Percentiles rank a stretch among this genome's conserved stretches.
These are phyloP conservation scores for Berkeleyomyces rouxiae DNA, from an alignment of 2,329 filamentous ascomycete species.

Conservation along the genomic window DNA sequence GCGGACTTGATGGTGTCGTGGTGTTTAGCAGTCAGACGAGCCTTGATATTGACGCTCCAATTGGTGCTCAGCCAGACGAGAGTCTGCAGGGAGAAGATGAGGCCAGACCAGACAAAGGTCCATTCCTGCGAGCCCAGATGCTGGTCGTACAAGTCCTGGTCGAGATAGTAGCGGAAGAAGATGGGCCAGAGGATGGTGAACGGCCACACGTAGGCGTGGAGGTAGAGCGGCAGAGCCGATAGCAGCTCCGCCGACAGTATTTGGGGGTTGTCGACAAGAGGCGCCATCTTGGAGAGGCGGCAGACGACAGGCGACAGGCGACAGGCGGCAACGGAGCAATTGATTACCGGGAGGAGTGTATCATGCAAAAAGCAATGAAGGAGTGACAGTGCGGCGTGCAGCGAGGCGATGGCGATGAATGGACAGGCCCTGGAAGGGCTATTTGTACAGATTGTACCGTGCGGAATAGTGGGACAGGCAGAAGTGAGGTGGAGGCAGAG, in stretches of 20 bases:
- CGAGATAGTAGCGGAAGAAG: constrained; percentile 79
- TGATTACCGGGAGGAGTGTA: background rate
- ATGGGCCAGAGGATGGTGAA: constrained; percentile 83
- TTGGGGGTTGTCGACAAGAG: constrained; percentile 80
- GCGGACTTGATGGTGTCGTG: constrained; percentile 57
- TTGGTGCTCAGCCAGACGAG: constrained; percentile 91
- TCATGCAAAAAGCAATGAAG: background rate
- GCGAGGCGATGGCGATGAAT: too few relatives aligned
- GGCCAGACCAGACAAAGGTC: constrained; percentile 88
- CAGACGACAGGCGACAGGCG: background rate
- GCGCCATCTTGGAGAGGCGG: constrained; percentile 36
- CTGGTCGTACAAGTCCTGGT: constrained; percentile 67
- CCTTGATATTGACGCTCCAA: constrained; percentile 83
- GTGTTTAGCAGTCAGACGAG: constrained; percentile 61
- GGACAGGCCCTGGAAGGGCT: too few relatives aligned
- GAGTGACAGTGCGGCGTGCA: background rate
- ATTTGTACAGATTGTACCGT: too few relatives aligned
- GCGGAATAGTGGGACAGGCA: background rate
- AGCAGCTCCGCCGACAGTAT: constrained; percentile 78
- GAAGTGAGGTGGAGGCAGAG: background rate
- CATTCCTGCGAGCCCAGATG: constrained; percentile 91
- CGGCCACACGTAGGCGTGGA: constrained; percentile 86
- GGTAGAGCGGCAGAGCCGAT: constrained; percentile 62
- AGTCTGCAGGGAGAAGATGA: constrained; percentile 75
- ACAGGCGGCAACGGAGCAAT: background rate